Percentiles rank a stretch among this genome's conserved stretches.
Conservation (phyloP, 192 early-diverging fungal genomes). For the Funneliformis geosporum region DNA sequence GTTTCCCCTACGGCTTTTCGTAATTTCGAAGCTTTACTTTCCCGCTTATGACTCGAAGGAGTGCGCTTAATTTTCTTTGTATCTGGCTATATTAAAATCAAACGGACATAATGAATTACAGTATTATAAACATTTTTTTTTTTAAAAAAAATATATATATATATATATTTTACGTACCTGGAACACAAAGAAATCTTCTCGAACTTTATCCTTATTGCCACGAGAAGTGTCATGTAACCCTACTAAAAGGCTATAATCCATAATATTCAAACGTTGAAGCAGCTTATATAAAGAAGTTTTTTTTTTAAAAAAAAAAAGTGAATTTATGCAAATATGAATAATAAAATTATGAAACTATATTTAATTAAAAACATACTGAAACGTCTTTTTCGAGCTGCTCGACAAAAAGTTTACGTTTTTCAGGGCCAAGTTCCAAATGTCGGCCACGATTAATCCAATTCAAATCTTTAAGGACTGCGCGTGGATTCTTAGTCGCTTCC, state of each 20-base stretch:
- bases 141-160: background rate
- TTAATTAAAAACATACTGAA: constrained; percentile 46
- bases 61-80: constrained; percentile 49
- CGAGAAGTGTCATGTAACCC: constrained; percentile 86
- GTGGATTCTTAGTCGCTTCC: constrained; percentile 78
- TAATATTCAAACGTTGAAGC: constrained; percentile 78
- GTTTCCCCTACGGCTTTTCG: constrained; percentile 56
- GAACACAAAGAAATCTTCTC: constrained; percentile 90
- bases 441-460: constrained; percentile 86
- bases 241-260: constrained; percentile 98
- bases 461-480: constrained; percentile 94
- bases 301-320: background rate
- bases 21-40: constrained; percentile 57
- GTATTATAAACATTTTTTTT: background rate
- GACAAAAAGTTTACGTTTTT: constrained; percentile 77
- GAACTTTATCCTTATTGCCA: constrained; percentile 87
- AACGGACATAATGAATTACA: no score
- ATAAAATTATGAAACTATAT: constrained; percentile 12
- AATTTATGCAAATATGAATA: background rate
- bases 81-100: constrained; percentile 38
- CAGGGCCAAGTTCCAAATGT: constrained; percentile 79
- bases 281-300: constrained; percentile 47
- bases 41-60: constrained; percentile 50
- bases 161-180: constrained; percentile 36
- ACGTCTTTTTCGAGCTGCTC: constrained; percentile 89